These are phyloP conservation scores for Saccharomycopsis crataegensis DNA, from an alignment of 1,139 yeast species.

Conservation along the genomic window DNA sequence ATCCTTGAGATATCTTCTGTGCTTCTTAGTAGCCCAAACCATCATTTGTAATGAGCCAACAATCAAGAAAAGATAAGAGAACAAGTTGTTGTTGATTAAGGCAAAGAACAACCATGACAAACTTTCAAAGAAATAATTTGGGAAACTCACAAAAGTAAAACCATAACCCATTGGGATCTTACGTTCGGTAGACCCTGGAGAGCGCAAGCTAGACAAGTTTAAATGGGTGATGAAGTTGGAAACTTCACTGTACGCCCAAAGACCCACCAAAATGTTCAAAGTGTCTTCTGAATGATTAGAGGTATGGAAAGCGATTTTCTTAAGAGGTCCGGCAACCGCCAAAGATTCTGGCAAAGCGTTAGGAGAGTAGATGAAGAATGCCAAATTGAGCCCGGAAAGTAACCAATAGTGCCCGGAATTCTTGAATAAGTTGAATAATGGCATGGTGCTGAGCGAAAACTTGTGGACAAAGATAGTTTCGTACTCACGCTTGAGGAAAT, in stretches of 20 bases:
- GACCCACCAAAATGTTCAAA: constrained; percentile 28
- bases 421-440: constrained; percentile 75
- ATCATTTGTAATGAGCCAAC: constrained; percentile 60
- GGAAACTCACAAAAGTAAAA: constrained; percentile 41
- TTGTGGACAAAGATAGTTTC: constrained; percentile 81
- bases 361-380: constrained; percentile 68
- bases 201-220: constrained; percentile 50
- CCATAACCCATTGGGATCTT: constrained; percentile 47
- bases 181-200: constrained; percentile 37
- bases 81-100: constrained; percentile 28
- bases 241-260: constrained; percentile 61
- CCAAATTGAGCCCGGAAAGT: constrained; percentile 67
- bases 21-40: constrained; percentile 58
- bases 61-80: constrained; percentile 59
- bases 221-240: constrained; percentile 69
- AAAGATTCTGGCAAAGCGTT: constrained; percentile 26
- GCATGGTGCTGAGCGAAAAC: constrained; percentile 90
- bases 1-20: constrained; percentile 54
- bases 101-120: constrained; percentile 47
- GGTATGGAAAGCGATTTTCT: constrained; percentile 26
- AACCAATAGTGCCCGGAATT: constrained; percentile 91
- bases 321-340: constrained; percentile 22
- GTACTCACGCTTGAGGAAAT: constrained; percentile 78
- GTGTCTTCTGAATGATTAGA: constrained; percentile 26
- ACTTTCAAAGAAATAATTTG: constrained; percentile 87